A percentile compares a stretch with the other conserved stretches of the same genome.
Conservation (phyloP, 257 asterid species). For the Lycium barbarum region DNA sequence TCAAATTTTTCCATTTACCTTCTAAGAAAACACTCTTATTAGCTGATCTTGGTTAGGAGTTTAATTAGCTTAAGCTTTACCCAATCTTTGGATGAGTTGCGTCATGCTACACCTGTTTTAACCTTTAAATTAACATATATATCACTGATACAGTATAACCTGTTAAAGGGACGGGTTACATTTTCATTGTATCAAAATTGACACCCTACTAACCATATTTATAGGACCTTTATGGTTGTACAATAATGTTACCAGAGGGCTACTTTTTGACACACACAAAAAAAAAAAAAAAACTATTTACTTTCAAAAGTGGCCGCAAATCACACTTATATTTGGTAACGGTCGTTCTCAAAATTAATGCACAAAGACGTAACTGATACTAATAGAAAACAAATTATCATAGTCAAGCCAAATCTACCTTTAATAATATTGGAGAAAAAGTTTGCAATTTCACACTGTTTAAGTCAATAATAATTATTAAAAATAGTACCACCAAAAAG, state of each 20-base stretch:
- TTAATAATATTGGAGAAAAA: neutral
- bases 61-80: neutral
- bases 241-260: neutral
- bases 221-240: neutral
- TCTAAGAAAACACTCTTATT: neutral
- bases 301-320: constrained; percentile 26
- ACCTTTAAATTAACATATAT: neutral
- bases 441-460: neutral
- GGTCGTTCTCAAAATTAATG: constrained; percentile 2
- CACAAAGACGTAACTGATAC: neutral
- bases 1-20: too few species aligned
- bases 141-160: neutral
- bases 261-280: neutral
- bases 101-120: neutral
- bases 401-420: neutral
- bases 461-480: neutral
- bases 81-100: neutral
- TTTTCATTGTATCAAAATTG: neutral
- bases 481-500: too few species aligned
- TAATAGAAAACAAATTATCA: neutral
- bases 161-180: neutral
- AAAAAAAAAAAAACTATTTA: constrained; percentile 26
- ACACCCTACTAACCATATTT: neutral
- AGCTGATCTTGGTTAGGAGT: neutral
- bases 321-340: constrained; percentile 22